Evolutionary conservation across 2,329 filamentous ascomycete species (phyloP), one percentile per base, ranked within the genome.

Genomic region (Hymenoscyphus linearis): DNA sequence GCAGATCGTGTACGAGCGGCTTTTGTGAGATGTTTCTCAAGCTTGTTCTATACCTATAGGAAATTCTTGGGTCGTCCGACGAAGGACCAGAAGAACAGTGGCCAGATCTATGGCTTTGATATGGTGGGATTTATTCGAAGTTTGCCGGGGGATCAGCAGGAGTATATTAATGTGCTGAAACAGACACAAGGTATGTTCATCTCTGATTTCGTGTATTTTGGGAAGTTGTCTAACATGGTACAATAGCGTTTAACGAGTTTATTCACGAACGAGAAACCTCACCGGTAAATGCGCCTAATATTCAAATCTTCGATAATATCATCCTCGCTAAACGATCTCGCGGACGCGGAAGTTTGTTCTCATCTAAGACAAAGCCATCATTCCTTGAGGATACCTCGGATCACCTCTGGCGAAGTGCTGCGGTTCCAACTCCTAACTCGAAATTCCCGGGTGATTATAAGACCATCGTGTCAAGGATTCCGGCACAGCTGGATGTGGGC

Each of bases 281-380:
- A 7, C 78, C 84, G 2, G 74, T 84, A 0, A 80, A 84, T 7
- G 82, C 89, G 64, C 82, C 89, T 0, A 75, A 80, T 2, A 85
- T 93, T 69, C 88, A 88, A 60, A 81, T 95, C 1, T 95, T 95
- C 69, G 90, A 95, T 73, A 89, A 93, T 73, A 86, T 95, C 69
- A 90, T 95, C 68, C 79, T 93, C 57, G 89, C 89, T 35, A 95
- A 95, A 78, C 80, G 80, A 63, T 84, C 84, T 64, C 78, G 83
- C 52, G 89, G 86, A 40, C 81, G 84, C 10, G 79, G 86, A 10
- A 84, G 83, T 10, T 86, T 84, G 4, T 82, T 73, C 60, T 65
- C 67, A 0, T 58, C 44, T 2, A 71, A 70, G 58, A 66, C 67
- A 0, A 65, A 61, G 35, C 69, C 69, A 3, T 80, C 80, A 35